Evolutionary conservation across 371 early-diverging fungal genomes (phyloP).

Genomic region (Mycotypha africana): DNA sequence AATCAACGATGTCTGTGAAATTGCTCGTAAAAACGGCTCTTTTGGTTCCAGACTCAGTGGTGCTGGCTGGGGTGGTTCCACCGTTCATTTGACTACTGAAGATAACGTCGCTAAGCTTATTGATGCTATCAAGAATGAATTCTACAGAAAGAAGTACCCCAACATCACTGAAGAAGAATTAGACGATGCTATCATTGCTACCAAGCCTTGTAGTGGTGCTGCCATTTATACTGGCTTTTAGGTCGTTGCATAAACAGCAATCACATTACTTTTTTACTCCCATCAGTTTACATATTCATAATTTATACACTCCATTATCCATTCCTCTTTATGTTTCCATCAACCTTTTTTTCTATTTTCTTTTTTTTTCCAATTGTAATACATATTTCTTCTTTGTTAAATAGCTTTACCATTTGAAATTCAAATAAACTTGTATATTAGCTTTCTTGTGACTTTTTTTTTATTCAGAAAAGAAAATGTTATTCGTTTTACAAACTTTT

Average conservation of each 20-base stretch:
- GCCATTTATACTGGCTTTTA: conserved; percentile 42
- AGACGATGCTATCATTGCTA: conserved; percentile 52
- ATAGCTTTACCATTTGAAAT: no score
- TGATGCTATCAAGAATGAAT: conserved; percentile 58
- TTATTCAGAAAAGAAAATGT: no score
- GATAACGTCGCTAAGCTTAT: conserved; percentile 61
- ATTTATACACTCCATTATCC: no score
- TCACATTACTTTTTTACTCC: no score
- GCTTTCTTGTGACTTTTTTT: background rate
- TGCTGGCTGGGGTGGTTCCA: conserved; percentile 97
- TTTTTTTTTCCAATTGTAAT: no score
- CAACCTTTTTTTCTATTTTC: no score
- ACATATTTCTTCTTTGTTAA: no score
- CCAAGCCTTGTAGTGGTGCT: conserved; percentile 59
- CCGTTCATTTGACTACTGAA: conserved; percentile 78
- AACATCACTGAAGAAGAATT: conserved; percentile 45
- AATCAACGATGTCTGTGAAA: conserved; percentile 71
- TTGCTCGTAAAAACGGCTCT: conserved; percentile 73
- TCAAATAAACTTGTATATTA: no score
- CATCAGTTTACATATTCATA: no score
- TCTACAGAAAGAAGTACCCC: conserved; percentile 61
- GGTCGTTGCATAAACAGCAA: no score
- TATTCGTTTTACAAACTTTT: no score
- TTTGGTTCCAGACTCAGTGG: conserved; percentile 85
- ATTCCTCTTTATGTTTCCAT: no score